Percentiles rank a stretch among this genome's conserved stretches.
These are phyloP conservation scores for Geopyxis carbonaria DNA, from an alignment of 495 filamentous ascomycete species.

Conservation along the genomic window DNA sequence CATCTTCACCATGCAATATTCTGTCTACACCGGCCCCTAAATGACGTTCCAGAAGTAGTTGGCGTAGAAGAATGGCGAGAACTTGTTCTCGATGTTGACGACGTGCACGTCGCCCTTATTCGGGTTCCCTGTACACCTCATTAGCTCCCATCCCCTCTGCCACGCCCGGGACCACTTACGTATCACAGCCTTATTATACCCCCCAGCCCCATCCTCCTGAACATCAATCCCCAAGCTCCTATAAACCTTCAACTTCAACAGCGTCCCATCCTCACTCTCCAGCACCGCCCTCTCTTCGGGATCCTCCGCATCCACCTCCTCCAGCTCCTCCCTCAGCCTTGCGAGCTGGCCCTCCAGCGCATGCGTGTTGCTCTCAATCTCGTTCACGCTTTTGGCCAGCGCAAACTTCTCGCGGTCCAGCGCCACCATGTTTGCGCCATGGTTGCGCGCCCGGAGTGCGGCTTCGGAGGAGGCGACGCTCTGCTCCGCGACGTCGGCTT, in stretches of 20 bases:
- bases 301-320: constrained; percentile 68
- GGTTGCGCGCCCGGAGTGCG: constrained; percentile 17
- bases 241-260: constrained; percentile 77
- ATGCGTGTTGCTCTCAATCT: constrained; percentile 84
- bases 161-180: constrained; percentile 13
- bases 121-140: constrained; percentile 39
- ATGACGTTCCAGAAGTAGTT: constrained; percentile 99
- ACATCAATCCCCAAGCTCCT: constrained; percentile 79
- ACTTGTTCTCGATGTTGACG: constrained; percentile 83
- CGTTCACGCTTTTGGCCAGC: constrained; percentile 69
- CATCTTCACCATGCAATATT: no score
- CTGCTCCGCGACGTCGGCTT: constrained; percentile 16
- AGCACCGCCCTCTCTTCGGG: constrained; percentile 34
- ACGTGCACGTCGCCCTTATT: constrained; percentile 85
- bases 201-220: constrained; percentile 59
- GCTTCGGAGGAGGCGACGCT: constrained; percentile 16
- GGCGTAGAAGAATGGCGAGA: constrained; percentile 80
- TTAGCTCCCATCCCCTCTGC: neutral
- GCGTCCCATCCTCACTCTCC: constrained; percentile 42
- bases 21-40: no score
- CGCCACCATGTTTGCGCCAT: constrained; percentile 24
- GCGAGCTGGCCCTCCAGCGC: constrained; percentile 66
- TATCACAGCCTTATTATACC: constrained; percentile 72
- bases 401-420: constrained; percentile 58
- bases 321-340: constrained; percentile 54